Evolutionary conservation across 2,329 filamentous ascomycete species (phyloP).

Genomic region (Neofusicoccum cordaticola): DNA sequence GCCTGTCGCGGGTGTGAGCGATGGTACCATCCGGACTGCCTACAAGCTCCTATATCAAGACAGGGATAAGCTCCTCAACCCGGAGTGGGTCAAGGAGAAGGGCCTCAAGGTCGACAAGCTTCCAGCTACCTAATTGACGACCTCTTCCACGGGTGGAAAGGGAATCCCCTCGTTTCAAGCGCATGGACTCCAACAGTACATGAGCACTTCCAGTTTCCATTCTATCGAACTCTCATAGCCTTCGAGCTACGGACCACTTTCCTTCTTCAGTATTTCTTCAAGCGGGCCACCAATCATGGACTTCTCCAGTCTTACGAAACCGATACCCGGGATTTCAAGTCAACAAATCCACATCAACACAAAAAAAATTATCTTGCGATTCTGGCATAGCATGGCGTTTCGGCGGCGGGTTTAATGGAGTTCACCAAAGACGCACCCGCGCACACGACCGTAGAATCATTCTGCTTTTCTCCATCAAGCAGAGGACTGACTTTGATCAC

Average conservation of each 20-base stretch:
- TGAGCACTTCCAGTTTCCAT: not conserved
- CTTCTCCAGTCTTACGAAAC: not conserved
- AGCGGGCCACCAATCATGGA: not conserved
- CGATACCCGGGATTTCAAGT: constrained; percentile 10
- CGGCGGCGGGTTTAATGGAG: not conserved
- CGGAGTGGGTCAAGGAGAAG: constrained; percentile 62
- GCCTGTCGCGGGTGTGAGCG: constrained; percentile 80
- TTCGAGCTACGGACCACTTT: not conserved
- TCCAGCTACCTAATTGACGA: not conserved
- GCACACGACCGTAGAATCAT: not conserved
- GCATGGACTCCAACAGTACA: not conserved
- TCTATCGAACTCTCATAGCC: not conserved
- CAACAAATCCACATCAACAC: not conserved
- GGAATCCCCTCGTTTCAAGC: not conserved
- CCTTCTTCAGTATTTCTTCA: not conserved
- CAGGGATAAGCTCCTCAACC: constrained; percentile 64
- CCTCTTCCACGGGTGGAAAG: not conserved
- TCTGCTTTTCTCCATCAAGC: not conserved
- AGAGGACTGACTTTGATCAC: not conserved
- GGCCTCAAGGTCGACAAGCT: constrained; percentile 14
- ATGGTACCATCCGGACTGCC: constrained; percentile 93
- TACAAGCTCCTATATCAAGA: constrained; percentile 84
- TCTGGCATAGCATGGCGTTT: constrained; percentile 15
- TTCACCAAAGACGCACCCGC: not conserved
- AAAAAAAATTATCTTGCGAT: not conserved